A percentile compares a stretch with the other conserved stretches of the same genome.
These are phyloP conservation scores for Eucalyptus regnans DNA, from an alignment of 345 rosid genomes.

Conservation along the genomic window DNA sequence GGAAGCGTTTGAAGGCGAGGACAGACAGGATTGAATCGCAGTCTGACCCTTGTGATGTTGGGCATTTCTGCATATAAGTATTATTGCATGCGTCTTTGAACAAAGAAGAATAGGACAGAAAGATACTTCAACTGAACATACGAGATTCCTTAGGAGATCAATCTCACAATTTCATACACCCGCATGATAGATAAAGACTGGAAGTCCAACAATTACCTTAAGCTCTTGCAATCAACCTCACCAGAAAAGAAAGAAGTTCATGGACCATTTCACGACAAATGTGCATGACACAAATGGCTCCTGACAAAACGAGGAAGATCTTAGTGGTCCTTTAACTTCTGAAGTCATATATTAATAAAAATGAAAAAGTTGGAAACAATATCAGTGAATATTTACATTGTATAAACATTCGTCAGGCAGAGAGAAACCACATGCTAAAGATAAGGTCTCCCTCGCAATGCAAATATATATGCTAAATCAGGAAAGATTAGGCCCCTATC, in stretches of 20 bases:
- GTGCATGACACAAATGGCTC: background rate
- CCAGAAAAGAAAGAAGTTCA: background rate
- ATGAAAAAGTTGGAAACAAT: background rate
- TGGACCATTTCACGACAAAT: background rate
- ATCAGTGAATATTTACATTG: background rate
- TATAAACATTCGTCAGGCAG: background rate
- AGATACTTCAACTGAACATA: background rate
- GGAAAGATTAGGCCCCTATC: background rate
- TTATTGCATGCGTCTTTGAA: background rate
- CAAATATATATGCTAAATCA: background rate
- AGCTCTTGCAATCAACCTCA: background rate
- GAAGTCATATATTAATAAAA: background rate
- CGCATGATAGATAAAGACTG: background rate
- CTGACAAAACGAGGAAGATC: background rate
- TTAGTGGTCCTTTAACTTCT: background rate
- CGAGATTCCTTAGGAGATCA: background rate
- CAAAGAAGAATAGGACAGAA: background rate
- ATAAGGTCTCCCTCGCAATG: background rate
- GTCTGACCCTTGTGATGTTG: background rate
- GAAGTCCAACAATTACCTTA: background rate
- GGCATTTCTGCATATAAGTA: background rate
- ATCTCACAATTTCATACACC: background rate
- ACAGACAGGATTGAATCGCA: background rate
- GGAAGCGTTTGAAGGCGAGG: background rate
- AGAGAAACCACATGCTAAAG: background rate